A percentile compares a stretch with the other conserved stretches of the same genome.
These are phyloP conservation scores for Leucaena leucocephala DNA, from an alignment of 306 rosid genomes.

Conservation along the genomic window DNA sequence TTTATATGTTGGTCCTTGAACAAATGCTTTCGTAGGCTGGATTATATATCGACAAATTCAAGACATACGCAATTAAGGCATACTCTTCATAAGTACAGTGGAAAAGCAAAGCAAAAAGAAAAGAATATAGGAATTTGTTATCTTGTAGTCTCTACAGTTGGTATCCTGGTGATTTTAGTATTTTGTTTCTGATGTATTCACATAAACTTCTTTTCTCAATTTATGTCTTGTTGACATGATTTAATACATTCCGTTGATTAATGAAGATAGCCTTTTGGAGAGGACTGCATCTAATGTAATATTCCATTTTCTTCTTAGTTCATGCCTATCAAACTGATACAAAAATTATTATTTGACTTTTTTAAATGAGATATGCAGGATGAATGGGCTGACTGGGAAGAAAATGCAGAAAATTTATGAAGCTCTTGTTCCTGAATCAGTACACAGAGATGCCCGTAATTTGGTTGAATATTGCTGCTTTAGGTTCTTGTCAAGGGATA, in stretches of 20 bases:
- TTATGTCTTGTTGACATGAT: not conserved
- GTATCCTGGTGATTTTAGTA: no score
- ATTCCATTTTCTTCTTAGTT: constrained; percentile 22
- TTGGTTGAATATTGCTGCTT: constrained; percentile 98
- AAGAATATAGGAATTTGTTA: not conserved
- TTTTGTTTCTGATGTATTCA: not conserved
- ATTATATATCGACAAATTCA: not conserved
- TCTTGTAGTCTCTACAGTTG: no score
- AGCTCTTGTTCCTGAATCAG: constrained; percentile 80
- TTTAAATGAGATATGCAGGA: constrained; percentile 77
- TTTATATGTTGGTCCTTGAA: constrained; percentile 12
- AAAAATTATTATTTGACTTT: constrained; percentile 55
- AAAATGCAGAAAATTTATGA: constrained; percentile 88
- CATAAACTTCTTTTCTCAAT: constrained; percentile 7
- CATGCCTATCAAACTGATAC: constrained; percentile 43
- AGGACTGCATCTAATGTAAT: not conserved
- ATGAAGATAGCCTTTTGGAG: not conserved
- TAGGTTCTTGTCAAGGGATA: constrained; percentile 90
- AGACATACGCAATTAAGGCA: not conserved
- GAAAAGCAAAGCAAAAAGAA: constrained; percentile 1
- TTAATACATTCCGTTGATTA: not conserved
- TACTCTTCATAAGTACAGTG: not conserved
- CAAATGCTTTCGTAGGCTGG: constrained; percentile 21
- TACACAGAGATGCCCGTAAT: constrained; percentile 72
- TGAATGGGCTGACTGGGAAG: constrained; percentile 94